Conservation (phyloP, 2,329 filamentous ascomycete genomes). For the Calonectria pseudoturangicola region DNA sequence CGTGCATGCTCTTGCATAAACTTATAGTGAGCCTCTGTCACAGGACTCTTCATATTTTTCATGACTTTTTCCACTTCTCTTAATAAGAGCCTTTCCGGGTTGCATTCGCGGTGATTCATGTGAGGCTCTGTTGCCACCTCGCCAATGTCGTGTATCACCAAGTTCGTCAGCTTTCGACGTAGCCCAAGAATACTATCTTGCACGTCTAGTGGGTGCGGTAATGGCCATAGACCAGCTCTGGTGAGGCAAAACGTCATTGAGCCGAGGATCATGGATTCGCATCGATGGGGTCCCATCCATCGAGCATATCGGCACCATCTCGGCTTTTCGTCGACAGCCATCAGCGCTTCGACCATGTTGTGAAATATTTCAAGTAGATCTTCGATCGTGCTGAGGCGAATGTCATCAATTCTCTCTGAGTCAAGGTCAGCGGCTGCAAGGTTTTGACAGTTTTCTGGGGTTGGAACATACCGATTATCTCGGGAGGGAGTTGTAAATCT, state of each 20-base stretch:
- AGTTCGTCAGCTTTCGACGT: slow-evolving; percentile 50
- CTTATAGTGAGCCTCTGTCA: slow-evolving; percentile 33
- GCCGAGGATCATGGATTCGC: slow-evolving; percentile 61
- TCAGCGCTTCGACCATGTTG: slow-evolving; percentile 51
- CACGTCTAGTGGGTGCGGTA: slow-evolving; percentile 51
- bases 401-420: slow-evolving; percentile 48
- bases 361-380: slow-evolving; percentile 51
- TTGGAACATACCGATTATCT: slow-evolving; percentile 39
- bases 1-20: slow-evolving; percentile 37
- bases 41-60: slow-evolving; percentile 42
- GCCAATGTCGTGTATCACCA: slow-evolving; percentile 56
- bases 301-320: slow-evolving; percentile 59
- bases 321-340: slow-evolving; percentile 56
- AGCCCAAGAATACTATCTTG: slow-evolving; percentile 52
- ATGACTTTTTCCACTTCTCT: slow-evolving; percentile 47
- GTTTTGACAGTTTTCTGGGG: no score
- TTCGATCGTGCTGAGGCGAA: slow-evolving; percentile 43
- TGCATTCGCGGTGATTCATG: slow-evolving; percentile 49
- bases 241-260: slow-evolving; percentile 60
- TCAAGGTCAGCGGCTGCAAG: neutral
- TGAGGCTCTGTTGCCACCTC: slow-evolving; percentile 20
- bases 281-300: slow-evolving; percentile 60
- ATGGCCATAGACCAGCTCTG: slow-evolving; percentile 58
- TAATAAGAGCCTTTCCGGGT: slow-evolving; percentile 47
- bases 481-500: slow-evolving; percentile 40